These are phyloP conservation scores for Cudoniella acicularis DNA, from an alignment of 495 filamentous ascomycete genomes.

Conservation along the genomic window DNA sequence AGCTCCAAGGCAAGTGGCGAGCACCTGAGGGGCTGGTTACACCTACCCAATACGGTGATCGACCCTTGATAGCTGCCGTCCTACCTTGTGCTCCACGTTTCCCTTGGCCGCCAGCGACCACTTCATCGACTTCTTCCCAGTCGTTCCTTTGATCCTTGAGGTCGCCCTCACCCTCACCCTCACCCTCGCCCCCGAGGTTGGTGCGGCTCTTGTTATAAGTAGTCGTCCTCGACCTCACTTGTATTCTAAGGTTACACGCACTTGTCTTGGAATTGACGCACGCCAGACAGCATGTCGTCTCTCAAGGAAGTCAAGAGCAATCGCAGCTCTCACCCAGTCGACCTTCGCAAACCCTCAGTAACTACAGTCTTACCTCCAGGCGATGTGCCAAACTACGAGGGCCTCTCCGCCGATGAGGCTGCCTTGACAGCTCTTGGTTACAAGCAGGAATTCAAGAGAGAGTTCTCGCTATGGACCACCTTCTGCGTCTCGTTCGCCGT, in stretches of 20 bases:
- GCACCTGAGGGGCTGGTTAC: neutral
- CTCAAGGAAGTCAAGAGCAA: slow-evolving; percentile 11
- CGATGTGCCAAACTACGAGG: slow-evolving; percentile 49
- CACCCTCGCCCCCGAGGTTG: neutral
- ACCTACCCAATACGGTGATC: neutral
- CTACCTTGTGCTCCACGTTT: neutral
- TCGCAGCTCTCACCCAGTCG: neutral
- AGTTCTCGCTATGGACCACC: slow-evolving; percentile 79
- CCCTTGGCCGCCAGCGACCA: neutral
- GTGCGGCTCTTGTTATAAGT: neutral
- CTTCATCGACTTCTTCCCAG: neutral
- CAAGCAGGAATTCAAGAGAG: slow-evolving; percentile 77
- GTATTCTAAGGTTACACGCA: neutral
- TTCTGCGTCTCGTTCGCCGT: slow-evolving; percentile 80
- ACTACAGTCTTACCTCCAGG: slow-evolving; percentile 65
- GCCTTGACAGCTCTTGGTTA: slow-evolving; percentile 69
- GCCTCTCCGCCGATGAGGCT: slow-evolving; percentile 57
- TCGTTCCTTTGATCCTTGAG: neutral
- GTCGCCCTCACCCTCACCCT: neutral
- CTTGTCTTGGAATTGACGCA: neutral
- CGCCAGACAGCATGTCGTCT: slow-evolving; percentile 3
- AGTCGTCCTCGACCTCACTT: too few species aligned
- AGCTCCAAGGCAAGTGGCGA: too few species aligned
- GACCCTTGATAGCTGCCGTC: neutral
- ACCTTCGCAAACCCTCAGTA: slow-evolving; percentile 41